phyloP scores from a whole-genome alignment of 352 stramenopile genomes.

The Pythium chondricola region DNA sequence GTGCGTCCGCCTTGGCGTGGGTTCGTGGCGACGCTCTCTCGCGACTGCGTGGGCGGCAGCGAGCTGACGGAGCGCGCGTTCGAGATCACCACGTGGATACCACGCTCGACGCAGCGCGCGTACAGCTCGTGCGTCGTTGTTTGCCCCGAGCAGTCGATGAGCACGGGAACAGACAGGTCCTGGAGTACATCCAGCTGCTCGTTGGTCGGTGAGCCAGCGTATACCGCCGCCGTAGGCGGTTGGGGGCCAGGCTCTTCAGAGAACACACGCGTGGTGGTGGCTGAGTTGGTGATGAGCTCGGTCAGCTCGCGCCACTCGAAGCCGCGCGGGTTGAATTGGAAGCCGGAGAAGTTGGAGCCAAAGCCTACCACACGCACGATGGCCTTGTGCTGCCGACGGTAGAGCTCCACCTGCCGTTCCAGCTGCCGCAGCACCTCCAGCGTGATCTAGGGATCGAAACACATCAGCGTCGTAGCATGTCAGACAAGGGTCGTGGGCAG shows the following conservation, averaged over 20 bases:
- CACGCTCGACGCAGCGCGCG: constrained; percentile 49
- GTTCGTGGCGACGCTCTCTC: constrained; percentile 44
- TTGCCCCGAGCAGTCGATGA: constrained; percentile 70
- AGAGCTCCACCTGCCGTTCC: constrained; percentile 49
- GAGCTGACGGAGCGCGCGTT: constrained; percentile 54
- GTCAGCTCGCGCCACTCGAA: constrained; percentile 47
- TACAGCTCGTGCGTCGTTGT: constrained; percentile 46
- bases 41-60: constrained; percentile 44
- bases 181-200: constrained; percentile 51
- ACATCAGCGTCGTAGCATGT: not conserved
- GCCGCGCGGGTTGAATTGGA: constrained; percentile 49
- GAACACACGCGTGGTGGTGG: constrained; percentile 24
- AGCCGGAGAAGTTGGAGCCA: constrained; percentile 51
- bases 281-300: constrained; percentile 33
- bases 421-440: constrained; percentile 56
- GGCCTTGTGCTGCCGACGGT: constrained; percentile 61
- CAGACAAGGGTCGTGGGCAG: not conserved
- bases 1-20: constrained; percentile 29
- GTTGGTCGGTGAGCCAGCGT: constrained; percentile 36
- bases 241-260: constrained; percentile 9
- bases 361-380: constrained; percentile 66
- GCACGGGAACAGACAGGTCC: constrained; percentile 62
- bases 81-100: constrained; percentile 66
- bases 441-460: constrained; percentile 33
- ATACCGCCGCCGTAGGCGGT: constrained; percentile 4